phyloP scores from a whole-genome alignment of 371 early-diverging fungal species.

The Apophysomyces trapeziformis region DNA sequence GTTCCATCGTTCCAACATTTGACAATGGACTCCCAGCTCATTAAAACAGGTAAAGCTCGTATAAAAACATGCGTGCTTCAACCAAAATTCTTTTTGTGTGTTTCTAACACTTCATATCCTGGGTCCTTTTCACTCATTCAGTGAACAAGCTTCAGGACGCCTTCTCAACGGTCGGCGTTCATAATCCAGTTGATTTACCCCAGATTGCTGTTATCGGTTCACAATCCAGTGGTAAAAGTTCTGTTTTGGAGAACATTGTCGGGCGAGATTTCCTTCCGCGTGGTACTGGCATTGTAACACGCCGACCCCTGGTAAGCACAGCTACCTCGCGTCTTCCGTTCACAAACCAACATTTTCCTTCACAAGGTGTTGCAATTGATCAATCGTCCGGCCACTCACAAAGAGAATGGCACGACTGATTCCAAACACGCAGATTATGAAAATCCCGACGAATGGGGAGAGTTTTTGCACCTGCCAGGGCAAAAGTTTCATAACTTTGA shows the following conservation, averaged over 20 bases:
- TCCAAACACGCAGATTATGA: conserved; percentile 30
- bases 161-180: conserved; percentile 95
- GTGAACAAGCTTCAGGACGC: conserved; percentile 97
- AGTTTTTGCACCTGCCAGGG: conserved; percentile 94
- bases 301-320: conserved; percentile 85
- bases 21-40: conserved; percentile 32
- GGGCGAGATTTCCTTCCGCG: conserved; percentile 98
- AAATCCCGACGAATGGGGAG: conserved; percentile 93
- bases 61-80: background rate
- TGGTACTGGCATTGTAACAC: conserved; percentile 95
- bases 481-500: conserved; percentile 92
- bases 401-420: conserved; percentile 22
- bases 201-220: conserved; percentile 98
- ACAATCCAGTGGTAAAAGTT: conserved; percentile 98
- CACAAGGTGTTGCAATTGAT: conserved; percentile 91
- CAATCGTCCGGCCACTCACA: conserved; percentile 74
- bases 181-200: conserved; percentile 97
- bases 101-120: conserved; percentile 2
- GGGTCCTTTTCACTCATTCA: conserved; percentile 7
- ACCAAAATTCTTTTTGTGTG: background rate
- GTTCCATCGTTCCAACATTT: background rate
- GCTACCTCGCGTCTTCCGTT: background rate
- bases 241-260: conserved; percentile 99
- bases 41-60: conserved; percentile 27
- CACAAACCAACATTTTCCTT: background rate